phyloP scores from a whole-genome alignment of 371 early-diverging fungal species.

The Mucor piriformis region DNA sequence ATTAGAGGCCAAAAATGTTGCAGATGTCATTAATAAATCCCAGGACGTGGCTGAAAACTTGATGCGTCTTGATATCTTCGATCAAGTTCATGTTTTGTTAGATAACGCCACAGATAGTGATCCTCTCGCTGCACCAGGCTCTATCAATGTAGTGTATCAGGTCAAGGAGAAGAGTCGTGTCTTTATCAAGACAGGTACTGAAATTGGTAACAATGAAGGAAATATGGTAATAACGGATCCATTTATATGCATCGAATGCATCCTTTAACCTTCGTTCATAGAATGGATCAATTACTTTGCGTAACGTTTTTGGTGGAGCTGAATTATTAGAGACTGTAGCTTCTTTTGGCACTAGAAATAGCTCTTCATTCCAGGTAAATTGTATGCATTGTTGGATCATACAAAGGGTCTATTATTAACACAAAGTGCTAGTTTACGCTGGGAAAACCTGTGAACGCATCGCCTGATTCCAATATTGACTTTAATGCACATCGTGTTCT shows the following conservation, averaged over 20 bases:
- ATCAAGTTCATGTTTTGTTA: slow-evolving; percentile 63
- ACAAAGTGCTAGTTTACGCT: slow-evolving; percentile 33
- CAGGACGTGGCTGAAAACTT: slow-evolving; percentile 69
- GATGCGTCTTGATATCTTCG: slow-evolving; percentile 73
- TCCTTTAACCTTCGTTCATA: neutral
- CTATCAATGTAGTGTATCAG: slow-evolving; percentile 69
- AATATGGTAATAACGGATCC: slow-evolving; percentile 57
- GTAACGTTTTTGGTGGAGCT: slow-evolving; percentile 85
- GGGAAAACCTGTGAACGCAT: slow-evolving; percentile 49
- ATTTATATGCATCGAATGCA: neutral
- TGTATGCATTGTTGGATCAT: neutral
- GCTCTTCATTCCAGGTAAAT: slow-evolving; percentile 71
- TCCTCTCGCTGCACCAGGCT: slow-evolving; percentile 52
- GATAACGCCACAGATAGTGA: slow-evolving; percentile 61
- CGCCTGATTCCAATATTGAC: slow-evolving; percentile 48
- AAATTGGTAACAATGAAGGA: slow-evolving; percentile 83
- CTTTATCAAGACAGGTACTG: slow-evolving; percentile 80
- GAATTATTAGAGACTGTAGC: slow-evolving; percentile 75
- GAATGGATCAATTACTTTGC: slow-evolving; percentile 68
- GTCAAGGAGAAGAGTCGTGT: slow-evolving; percentile 74
- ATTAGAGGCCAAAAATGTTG: slow-evolving; percentile 60
- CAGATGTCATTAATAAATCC: slow-evolving; percentile 65
- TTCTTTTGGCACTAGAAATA: slow-evolving; percentile 74
- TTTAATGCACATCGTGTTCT: slow-evolving; percentile 52
- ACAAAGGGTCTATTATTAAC: neutral